phyloP scores from a whole-genome alignment of 1,284 basidiomycete genomes.

The Heterobasidion parviporum region DNA sequence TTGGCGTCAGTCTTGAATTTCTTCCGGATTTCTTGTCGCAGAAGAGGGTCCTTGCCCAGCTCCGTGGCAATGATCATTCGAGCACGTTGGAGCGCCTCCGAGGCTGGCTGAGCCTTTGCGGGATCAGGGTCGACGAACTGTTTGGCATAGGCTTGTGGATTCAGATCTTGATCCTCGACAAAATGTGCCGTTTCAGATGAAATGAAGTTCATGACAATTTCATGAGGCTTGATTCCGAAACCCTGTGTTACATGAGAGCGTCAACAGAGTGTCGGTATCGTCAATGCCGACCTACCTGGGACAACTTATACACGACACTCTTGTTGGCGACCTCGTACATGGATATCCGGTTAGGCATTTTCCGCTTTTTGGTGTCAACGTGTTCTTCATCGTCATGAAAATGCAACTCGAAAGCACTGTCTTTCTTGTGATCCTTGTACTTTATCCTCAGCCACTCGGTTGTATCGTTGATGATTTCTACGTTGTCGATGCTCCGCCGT shows the following conservation, averaged over 20 bases:
- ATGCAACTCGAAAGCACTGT: slow-evolving; percentile 49
- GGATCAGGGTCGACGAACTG: slow-evolving; percentile 68
- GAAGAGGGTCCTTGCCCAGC: slow-evolving; percentile 86
- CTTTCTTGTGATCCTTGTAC: slow-evolving; percentile 71
- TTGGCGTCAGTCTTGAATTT: slow-evolving; percentile 72
- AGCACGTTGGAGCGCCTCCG: slow-evolving; percentile 66
- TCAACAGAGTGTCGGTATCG: neutral
- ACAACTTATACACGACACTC: slow-evolving; percentile 67
- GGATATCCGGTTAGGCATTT: slow-evolving; percentile 80
- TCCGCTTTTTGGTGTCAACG: slow-evolving; percentile 54
- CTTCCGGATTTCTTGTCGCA: slow-evolving; percentile 76
- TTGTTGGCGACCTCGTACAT: slow-evolving; percentile 83
- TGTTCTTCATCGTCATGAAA: slow-evolving; percentile 64
- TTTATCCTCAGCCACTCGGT: slow-evolving; percentile 89
- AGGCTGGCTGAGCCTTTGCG: slow-evolving; percentile 42
- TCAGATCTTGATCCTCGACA: slow-evolving; percentile 72
- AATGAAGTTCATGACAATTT: slow-evolving; percentile 77
- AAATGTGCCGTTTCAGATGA: slow-evolving; percentile 52
- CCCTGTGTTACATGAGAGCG: slow-evolving; percentile 34
- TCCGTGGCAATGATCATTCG: slow-evolving; percentile 87
- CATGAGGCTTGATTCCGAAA: slow-evolving; percentile 72
- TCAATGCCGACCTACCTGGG: slow-evolving; percentile 45
- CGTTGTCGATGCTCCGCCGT: slow-evolving; percentile 54
- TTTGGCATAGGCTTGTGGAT: slow-evolving; percentile 67
- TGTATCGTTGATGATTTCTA: slow-evolving; percentile 89